Evolutionary conservation across 352 stramenopile species (phyloP), one percentile per base, ranked within the genome.

Genomic region (Pythium phragmitis): DNA sequence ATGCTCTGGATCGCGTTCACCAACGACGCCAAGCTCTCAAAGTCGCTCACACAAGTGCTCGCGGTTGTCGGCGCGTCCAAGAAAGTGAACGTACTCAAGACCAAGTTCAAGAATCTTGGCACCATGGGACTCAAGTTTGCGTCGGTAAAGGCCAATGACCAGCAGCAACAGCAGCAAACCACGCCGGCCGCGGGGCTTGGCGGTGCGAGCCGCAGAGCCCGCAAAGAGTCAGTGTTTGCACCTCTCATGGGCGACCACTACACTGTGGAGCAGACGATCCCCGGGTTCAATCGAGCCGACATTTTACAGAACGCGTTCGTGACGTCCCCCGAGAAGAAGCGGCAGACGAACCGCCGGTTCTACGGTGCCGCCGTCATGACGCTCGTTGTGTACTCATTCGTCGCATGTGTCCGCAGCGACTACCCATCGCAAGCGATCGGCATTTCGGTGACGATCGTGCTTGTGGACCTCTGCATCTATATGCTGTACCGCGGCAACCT

Each of bases 1-100:
- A 88, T 97, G 68, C 82, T 97, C n/a, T 96, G 86, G 80, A 81
- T 97, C 41, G 86, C 85, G 7, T 97, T 97, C 67, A 91, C 86
- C 0, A 96, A 96, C 63, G 89, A 97, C 64, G 74, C 77, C 7
- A 91, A 96, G 72, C 65, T 96, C 14, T 84, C 79, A 19, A 96
- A 94, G 59, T 94, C 85, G 26, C 76, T 96, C 41, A 74, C 82
- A 3, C 82, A 94, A 50, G 84, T 96, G 16, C 64, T 93, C n/a
- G 79, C 85, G 6, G 79, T 88, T 11, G 84, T 94, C 7, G 77
- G 75, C 0, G 83, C 82, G 3, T 80, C 76, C 17, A 93, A 95
- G 58, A 95, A 93, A 59, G 78, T 91, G 6, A 89, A 77, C 14
- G 73, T 76, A 7, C 68, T 92, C 45, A 95, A 95, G 65, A 80